Evolutionary conservation across 306 rosid species (phyloP).

Genomic region (Pyrus betulifolia): DNA sequence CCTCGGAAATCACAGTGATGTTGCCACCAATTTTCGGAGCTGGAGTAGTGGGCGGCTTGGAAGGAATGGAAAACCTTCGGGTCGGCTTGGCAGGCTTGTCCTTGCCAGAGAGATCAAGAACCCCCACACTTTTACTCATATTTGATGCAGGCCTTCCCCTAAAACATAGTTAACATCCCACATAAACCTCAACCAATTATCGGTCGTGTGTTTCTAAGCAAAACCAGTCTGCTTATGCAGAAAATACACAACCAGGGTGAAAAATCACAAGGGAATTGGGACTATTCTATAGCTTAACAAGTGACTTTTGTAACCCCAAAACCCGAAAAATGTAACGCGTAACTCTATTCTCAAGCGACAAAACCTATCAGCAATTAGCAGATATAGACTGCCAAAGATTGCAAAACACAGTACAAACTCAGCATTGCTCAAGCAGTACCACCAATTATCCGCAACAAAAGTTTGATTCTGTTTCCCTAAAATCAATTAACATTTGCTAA

Average conservation of each 20-base stretch:
- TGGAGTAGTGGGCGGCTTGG: slow-evolving; percentile 47
- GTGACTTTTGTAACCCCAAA: neutral
- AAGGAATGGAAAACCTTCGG: slow-evolving; percentile 72
- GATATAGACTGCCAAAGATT: neutral
- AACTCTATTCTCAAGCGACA: neutral
- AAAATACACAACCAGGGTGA: neutral
- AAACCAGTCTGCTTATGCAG: neutral
- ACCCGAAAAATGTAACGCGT: neutral
- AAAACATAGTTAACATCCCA: slow-evolving; percentile 8
- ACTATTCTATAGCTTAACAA: neutral
- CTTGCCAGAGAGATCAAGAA: slow-evolving; percentile 72
- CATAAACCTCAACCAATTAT: neutral
- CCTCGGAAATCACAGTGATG: slow-evolving; percentile 71
- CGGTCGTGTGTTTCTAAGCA: neutral
- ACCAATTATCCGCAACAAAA: neutral
- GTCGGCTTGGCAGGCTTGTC: slow-evolving; percentile 83
- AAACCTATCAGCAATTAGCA: neutral
- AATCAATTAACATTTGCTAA: neutral
- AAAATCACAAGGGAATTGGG: neutral
- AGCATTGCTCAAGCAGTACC: neutral
- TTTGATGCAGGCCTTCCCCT: slow-evolving; percentile 49
- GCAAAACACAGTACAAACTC: neutral
- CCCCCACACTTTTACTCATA: slow-evolving; percentile 68
- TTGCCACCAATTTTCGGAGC: slow-evolving; percentile 39
- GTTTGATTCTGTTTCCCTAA: neutral